phyloP scores from a whole-genome alignment of 768 basidiomycete species.

The Tremella mesenterica region DNA sequence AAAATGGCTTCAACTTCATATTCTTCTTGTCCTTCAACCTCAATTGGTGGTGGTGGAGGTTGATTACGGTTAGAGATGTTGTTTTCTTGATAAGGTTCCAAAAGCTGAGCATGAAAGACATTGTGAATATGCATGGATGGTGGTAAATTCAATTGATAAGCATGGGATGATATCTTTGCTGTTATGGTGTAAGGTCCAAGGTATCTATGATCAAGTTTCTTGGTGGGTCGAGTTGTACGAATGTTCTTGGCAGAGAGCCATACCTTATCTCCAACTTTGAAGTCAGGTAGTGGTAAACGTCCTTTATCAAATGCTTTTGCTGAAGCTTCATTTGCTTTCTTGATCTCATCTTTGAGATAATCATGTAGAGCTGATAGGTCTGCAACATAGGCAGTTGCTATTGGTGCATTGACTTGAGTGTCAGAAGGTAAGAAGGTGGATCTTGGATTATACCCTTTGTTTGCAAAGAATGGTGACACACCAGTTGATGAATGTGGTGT shows the following conservation, averaged over 20 bases:
- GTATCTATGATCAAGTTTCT: constrained; percentile 21
- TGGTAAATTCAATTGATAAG: constrained; percentile 14
- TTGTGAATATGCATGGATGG: constrained; percentile 12
- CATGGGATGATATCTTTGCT: constrained; percentile 6
- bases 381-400: neutral
- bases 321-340: constrained; percentile 33
- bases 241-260: constrained; percentile 16
- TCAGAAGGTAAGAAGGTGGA: neutral
- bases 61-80: constrained; percentile 9
- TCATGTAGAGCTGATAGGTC: neutral
- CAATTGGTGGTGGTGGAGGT: constrained; percentile 11
- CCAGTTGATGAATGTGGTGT: neutral
- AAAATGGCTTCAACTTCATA: constrained; percentile 4
- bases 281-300: constrained; percentile 12
- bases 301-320: constrained; percentile 29
- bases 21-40: constrained; percentile 6
- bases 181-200: constrained; percentile 16
- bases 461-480: constrained; percentile 10
- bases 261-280: constrained; percentile 20
- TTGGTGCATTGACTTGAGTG: neutral
- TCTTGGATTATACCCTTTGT: constrained; percentile 10
- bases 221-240: constrained; percentile 13
- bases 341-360: neutral
- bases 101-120: constrained; percentile 21
- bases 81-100: constrained; percentile 10